Conservation (phyloP, 495 filamentous ascomycete species). For the Pyrenula massariospora region DNA sequence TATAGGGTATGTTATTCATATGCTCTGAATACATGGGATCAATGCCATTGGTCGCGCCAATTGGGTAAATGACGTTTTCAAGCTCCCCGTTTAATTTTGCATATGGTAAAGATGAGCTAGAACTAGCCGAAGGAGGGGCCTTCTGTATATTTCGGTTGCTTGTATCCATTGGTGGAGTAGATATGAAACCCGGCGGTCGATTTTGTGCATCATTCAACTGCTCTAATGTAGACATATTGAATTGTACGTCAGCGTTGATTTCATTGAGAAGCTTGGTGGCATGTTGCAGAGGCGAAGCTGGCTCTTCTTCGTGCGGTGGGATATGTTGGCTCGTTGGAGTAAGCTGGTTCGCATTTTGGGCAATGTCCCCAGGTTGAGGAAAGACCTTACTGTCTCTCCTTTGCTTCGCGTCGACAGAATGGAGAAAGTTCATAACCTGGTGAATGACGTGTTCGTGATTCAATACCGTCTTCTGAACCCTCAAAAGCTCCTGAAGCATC, state of each 20-base stretch:
- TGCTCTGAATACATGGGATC: constrained; percentile 92
- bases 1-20: constrained; percentile 84
- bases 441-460: constrained; percentile 71
- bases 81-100: constrained; percentile 49
- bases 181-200: constrained; percentile 26
- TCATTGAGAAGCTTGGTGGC: constrained; percentile 81
- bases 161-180: constrained; percentile 30
- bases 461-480: constrained; percentile 79
- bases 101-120: constrained; percentile 34
- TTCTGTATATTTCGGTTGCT: constrained; percentile 24
- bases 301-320: constrained; percentile 50
- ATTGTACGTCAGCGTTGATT: constrained; percentile 65
- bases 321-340: constrained; percentile 31
- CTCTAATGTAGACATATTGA: constrained; percentile 65
- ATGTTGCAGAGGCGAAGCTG: constrained; percentile 72
- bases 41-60: constrained; percentile 80
- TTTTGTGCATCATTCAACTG: constrained; percentile 64
- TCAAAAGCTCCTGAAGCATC: constrained; percentile 76
- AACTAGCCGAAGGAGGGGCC: constrained; percentile 35
- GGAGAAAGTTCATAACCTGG: constrained; percentile 60
- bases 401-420: constrained; percentile 53
- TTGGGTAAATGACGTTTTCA: constrained; percentile 79
- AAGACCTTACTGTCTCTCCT: constrained; percentile 46
- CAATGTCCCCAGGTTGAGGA: constrained; percentile 32
- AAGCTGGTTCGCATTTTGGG: constrained; percentile 19